These are phyloP conservation scores for Tuber borchii DNA, from an alignment of 495 filamentous ascomycete genomes.

Conservation along the genomic window DNA sequence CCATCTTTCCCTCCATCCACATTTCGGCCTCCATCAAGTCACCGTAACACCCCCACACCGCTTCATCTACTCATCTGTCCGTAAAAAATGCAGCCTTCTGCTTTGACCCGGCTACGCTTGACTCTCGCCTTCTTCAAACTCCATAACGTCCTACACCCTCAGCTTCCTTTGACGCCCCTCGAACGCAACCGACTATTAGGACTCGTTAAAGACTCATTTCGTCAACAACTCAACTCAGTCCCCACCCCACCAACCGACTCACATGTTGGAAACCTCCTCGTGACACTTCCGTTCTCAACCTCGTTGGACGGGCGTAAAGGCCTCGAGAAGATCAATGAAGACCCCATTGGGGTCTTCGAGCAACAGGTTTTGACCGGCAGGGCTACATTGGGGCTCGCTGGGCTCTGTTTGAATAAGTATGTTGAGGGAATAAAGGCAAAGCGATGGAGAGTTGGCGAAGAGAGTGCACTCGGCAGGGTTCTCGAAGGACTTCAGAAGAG, in stretches of 20 bases:
- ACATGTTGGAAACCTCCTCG: constrained; percentile 18
- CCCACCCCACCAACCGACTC: constrained; percentile 21
- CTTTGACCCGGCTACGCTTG: neutral
- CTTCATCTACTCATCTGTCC: neutral
- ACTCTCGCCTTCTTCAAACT: constrained; percentile 4
- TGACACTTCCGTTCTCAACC: constrained; percentile 12
- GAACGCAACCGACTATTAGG: constrained; percentile 30
- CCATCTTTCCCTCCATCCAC: neutral
- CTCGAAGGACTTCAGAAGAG: constrained; percentile 18
- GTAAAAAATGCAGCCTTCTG: neutral
- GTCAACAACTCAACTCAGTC: constrained; percentile 20
- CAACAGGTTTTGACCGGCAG: constrained; percentile 25
- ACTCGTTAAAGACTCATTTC: constrained; percentile 33
- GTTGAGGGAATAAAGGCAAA: constrained; percentile 7
- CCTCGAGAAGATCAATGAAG: constrained; percentile 17
- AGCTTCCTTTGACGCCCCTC: constrained; percentile 22
- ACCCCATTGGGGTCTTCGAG: constrained; percentile 21
- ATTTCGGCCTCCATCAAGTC: neutral
- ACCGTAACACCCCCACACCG: neutral
- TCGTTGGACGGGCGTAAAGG: neutral
- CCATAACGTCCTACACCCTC: constrained; percentile 23
- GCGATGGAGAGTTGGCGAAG: neutral
- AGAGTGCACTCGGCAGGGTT: constrained; percentile 13
- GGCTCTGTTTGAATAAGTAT: constrained; percentile 27
- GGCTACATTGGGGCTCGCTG: constrained; percentile 19